Evolutionary conservation across 1,284 basidiomycete species (phyloP).

Genomic region (Takashimella koratensis): DNA sequence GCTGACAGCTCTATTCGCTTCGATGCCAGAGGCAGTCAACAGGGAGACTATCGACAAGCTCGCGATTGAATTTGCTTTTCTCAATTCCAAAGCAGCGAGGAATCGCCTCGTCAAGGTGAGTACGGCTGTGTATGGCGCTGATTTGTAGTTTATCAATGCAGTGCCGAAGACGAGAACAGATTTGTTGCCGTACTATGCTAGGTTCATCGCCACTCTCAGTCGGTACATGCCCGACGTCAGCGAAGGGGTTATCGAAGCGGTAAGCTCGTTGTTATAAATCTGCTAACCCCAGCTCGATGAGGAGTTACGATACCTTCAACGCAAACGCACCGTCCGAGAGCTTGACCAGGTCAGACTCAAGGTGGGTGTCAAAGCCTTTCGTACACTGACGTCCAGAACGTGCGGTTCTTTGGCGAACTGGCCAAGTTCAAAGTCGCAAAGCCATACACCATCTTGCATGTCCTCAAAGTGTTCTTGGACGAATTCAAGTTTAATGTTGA

Average conservation of each 20-base stretch:
- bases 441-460: conserved; percentile 85
- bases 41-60: conserved; percentile 88
- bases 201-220: conserved; percentile 81
- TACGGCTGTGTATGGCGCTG: background rate
- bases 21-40: conserved; percentile 89
- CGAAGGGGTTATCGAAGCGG: conserved; percentile 69
- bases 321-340: conserved; percentile 87
- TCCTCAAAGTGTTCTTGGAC: conserved; percentile 94
- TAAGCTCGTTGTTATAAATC: conserved; percentile 50
- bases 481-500: conserved; percentile 93
- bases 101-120: conserved; percentile 79
- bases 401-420: conserved; percentile 81
- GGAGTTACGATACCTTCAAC: conserved; percentile 93
- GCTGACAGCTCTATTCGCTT: conserved; percentile 84
- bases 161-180: conserved; percentile 87
- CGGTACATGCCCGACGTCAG: conserved; percentile 94
- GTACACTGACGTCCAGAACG: conserved; percentile 59
- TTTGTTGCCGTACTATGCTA: conserved; percentile 86
- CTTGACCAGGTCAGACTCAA: conserved; percentile 78
- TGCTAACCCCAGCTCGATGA: conserved; percentile 71
- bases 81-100: conserved; percentile 92
- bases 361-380: conserved; percentile 51
- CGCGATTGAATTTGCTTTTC: conserved; percentile 90
- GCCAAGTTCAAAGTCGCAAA: conserved; percentile 96
- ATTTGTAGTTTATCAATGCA: conserved; percentile 68